Evolutionary conservation across 257 asterid genomes (phyloP).

Genomic region (Solanum gracilifrons): DNA sequence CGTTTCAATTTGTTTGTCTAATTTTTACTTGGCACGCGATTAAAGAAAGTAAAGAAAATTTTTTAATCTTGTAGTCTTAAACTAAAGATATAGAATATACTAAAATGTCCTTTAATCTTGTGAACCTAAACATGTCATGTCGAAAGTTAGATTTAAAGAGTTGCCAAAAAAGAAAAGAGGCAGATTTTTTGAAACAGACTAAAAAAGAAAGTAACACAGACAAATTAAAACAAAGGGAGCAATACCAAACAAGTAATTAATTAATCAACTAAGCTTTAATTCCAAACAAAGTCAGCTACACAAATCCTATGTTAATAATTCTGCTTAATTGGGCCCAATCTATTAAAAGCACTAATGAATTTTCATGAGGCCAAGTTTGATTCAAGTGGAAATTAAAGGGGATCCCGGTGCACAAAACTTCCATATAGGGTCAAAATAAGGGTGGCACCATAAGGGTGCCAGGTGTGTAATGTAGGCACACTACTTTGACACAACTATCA

Average conservation of each 20-base stretch:
- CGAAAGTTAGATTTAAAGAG: background rate
- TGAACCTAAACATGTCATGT: background rate
- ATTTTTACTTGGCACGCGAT: background rate
- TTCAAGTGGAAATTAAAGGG: background rate
- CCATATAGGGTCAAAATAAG: background rate
- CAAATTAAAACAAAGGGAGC: background rate
- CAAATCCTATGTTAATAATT: background rate
- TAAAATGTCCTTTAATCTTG: background rate
- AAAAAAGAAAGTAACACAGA: background rate
- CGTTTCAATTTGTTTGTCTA: background rate
- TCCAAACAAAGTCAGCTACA: background rate
- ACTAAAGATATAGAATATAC: background rate
- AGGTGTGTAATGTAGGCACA: background rate
- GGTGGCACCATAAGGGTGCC: background rate
- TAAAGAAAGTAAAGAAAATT: background rate
- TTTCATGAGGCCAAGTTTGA: background rate
- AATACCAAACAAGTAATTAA: background rate
- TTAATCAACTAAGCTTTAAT: background rate
- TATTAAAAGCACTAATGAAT: background rate
- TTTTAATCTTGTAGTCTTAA: background rate
- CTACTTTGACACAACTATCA: background rate
- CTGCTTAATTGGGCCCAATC: background rate
- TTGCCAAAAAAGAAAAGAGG: background rate
- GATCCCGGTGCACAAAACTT: background rate
- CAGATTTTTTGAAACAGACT: background rate